These are phyloP conservation scores for Actinomucor elegans DNA, from an alignment of 371 early-diverging fungal species.

Conservation along the genomic window DNA sequence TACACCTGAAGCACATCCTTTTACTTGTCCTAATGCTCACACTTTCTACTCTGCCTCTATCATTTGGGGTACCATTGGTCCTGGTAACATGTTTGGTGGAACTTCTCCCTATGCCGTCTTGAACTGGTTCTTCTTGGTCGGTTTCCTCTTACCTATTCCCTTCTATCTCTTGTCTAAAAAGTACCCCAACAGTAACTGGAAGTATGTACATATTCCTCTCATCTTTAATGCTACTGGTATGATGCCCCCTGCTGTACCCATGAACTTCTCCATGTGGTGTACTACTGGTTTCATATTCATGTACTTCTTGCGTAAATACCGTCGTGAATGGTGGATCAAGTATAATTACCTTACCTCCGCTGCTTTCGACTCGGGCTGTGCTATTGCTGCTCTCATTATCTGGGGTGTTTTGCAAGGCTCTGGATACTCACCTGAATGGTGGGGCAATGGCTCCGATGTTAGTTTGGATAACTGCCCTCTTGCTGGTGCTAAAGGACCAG, in stretches of 20 bases:
- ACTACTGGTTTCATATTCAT: slow-evolving; percentile 65
- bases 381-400: slow-evolving; percentile 49
- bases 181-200: slow-evolving; percentile 56
- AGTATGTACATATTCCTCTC: slow-evolving; percentile 63
- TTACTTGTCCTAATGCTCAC: slow-evolving; percentile 62
- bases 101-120: slow-evolving; percentile 54
- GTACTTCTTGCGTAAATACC: slow-evolving; percentile 54
- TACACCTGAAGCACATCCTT: slow-evolving; percentile 44
- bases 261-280: slow-evolving; percentile 66
- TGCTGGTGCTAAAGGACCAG: slow-evolving; percentile 16
- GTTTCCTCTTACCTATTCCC: slow-evolving; percentile 64
- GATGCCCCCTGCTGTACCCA: slow-evolving; percentile 68
- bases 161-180: slow-evolving; percentile 50
- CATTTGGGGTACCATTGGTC: slow-evolving; percentile 77
- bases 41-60: slow-evolving; percentile 68
- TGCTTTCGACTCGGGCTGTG: slow-evolving; percentile 72
- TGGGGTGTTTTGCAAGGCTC: slow-evolving; percentile 41
- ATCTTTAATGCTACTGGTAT: slow-evolving; percentile 66
- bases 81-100: slow-evolving; percentile 68
- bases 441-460: slow-evolving; percentile 37
- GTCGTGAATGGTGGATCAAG: slow-evolving; percentile 64
- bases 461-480: slow-evolving; percentile 37
- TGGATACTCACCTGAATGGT: slow-evolving; percentile 32
- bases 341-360: slow-evolving; percentile 78
- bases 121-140: slow-evolving; percentile 65